Base-by-base conservation (phyloP, 2,329 filamentous ascomycete species). In the Cytospora leucostoma region DNA sequence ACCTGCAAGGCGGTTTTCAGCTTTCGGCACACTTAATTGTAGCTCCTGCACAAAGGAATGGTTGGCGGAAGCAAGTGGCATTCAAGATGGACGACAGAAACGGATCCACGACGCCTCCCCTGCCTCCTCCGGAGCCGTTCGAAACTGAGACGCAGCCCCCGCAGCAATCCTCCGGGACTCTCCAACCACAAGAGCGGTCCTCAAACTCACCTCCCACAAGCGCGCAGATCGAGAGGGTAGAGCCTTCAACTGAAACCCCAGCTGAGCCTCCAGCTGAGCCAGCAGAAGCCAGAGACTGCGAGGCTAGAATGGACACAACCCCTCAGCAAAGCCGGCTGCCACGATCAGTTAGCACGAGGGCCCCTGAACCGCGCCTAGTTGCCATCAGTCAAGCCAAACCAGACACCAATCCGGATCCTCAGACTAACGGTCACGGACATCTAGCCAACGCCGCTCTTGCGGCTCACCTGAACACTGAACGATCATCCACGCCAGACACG, bases 381-480 rank as follows among this genome's bases (percentile, higher is more conserved):
- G 47, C 47, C 11, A 54, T 59, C 12, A 54, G 56, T 33, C 62
- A 56, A 5, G 35, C 59, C 59, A 70, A 19, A 67, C 70, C 32
- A 40, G 68, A 68, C 40, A 74, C 69, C 64, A 79, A 76, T 34
- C 78, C 78, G 15, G 52, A 32, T 51, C 21, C 50, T 11, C 69
- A 37, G 71, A 72, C 37, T 67, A 73, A 67, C 56, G 72, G 71
- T 61, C 73, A 75, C 59, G 50, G 69, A 71, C 59, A 74, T 38
- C 13, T 57, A 19, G 52, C 52, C 34, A 51, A 34, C 32, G 21
- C 58, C n/a, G 15, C 56, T 15, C 64, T 58, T 35, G 78, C 89
- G 91, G 72, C 84, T 84, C 87, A 91, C 90, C 65, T 72, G 76
- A 74, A 72, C 58, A 67, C 70, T 47, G 71, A 73, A 32, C 69